A percentile compares a stretch with the other conserved stretches of the same genome.
phyloP scores from a whole-genome alignment of 1,139 yeast species.

The Taiozyma sp. region DNA sequence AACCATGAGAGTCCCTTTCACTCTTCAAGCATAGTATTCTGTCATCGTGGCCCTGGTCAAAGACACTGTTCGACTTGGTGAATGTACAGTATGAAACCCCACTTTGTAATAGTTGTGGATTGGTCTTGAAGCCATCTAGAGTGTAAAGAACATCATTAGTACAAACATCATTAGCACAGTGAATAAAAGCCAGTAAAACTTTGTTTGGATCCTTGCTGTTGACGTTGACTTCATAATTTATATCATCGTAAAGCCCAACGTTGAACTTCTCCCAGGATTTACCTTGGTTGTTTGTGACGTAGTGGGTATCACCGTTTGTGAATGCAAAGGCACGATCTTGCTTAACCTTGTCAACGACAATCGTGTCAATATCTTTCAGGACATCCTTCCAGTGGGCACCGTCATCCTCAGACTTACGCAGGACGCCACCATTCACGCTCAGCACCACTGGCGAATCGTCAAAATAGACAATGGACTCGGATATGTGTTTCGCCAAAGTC shows the following conservation, averaged over 20 bases:
- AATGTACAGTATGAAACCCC: conserved; percentile 43
- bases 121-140: conserved; percentile 45
- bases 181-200: conserved; percentile 35
- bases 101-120: conserved; percentile 31
- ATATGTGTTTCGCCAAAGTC: conserved; percentile 10
- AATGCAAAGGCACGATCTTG: conserved; percentile 50
- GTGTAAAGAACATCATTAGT: conserved; percentile 40
- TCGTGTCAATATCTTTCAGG: conserved; percentile 25
- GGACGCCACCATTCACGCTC: conserved; percentile 29
- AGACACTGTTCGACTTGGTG: conserved; percentile 40
- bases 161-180: conserved; percentile 37
- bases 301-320: conserved; percentile 39
- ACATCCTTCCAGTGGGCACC: conserved; percentile 50
- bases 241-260: conserved; percentile 19
- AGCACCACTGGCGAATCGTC: conserved; percentile 53
- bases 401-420: conserved; percentile 49
- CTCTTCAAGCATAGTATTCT: conserved; percentile 48
- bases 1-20: conserved; percentile 40
- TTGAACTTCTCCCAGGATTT: conserved; percentile 48
- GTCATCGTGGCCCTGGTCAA: conserved; percentile 36
- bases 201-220: conserved; percentile 39
- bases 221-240: conserved; percentile 28
- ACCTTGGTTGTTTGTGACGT: conserved; percentile 54
- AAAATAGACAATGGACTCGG: conserved; percentile 35
- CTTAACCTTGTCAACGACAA: conserved; percentile 43